Evolutionary conservation across 2,329 filamentous ascomycete species (phyloP), one percentile per base, ranked within the genome.

Genomic region (Ophiostoma populinum): DNA sequence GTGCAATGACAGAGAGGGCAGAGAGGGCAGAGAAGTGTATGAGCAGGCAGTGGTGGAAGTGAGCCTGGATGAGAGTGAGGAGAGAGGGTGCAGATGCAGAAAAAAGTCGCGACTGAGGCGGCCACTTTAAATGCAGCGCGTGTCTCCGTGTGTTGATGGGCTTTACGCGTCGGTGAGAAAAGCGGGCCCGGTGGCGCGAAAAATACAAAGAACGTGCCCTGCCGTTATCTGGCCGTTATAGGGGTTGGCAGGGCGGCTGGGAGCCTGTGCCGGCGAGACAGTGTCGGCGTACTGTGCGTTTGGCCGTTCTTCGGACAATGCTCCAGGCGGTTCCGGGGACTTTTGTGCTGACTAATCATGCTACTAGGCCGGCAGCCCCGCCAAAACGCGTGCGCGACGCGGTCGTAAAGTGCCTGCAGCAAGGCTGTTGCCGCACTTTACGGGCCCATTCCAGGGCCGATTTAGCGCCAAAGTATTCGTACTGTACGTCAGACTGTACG

Each of bases 61-160:
- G 36, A 25, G 31, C 36, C 36, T 37, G 31, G 33, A 29, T 34
- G 31, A 37, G 13, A 31, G 16, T 21, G 35, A 12, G 30, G 31
- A 16, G 24, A 26, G 25, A 12, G 24, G 35, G 35, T 15, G 35
- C 30, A 35, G 28, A 19, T 29, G 24, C n/a, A 32, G 29, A 32
- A 37, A 44, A 42, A 45, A 38, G 34, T 24, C 32, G 35, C 35
- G 32, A 37, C 37, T 24, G 42, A 35, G 42, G 38, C 35, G 21
- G 34, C 34, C 34, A 42, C 41, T 45, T 43, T 43, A 45, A 44
- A 42, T 42, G 43, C 20, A 35, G 28, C 39, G 40, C 43, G 43
- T 41, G 43, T n/a, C n/a, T n/a, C n/a, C n/a, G n/a, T n/a, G 32
- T 41, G 22, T 31, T 15, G 25, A 16, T 10, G 24, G 8, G 15